These are phyloP conservation scores for Citrus sp. DNA, from an alignment of 345 rosid species.

Conservation along the genomic window DNA sequence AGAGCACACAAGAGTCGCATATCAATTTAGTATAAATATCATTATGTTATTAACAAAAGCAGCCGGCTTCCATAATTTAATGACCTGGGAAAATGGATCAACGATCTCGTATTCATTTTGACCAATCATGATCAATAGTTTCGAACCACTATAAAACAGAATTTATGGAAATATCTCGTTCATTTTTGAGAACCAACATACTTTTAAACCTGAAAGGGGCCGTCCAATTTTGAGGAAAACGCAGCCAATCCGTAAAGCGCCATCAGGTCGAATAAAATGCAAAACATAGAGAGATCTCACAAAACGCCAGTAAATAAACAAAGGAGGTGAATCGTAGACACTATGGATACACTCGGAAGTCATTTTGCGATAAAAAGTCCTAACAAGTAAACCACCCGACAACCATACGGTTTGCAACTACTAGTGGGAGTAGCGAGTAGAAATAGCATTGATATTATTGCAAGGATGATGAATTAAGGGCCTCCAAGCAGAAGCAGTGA, in stretches of 20 bases:
- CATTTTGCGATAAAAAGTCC: neutral
- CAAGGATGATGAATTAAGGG: slow-evolving; percentile 38
- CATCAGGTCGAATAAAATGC: neutral
- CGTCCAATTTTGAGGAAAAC: neutral
- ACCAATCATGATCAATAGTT: too few relatives aligned
- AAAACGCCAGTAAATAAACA: neutral
- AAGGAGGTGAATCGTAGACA: neutral
- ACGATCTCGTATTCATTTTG: neutral
- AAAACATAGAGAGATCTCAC: neutral
- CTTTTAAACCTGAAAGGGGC: neutral
- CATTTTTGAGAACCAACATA: neutral
- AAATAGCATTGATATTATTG: neutral
- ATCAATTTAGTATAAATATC: too few relatives aligned
- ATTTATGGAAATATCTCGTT: neutral
- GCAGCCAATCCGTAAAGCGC: neutral
- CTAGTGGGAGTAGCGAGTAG: slow-evolving; percentile 22
- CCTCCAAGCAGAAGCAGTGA: slow-evolving; percentile 98
- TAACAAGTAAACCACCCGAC: neutral
- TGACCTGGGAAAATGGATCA: neutral
- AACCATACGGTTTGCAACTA: neutral
- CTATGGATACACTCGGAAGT: neutral
- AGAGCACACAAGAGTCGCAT: too few relatives aligned
- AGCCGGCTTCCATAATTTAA: neutral
- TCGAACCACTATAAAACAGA: neutral
- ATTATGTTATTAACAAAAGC: neutral